phyloP scores from a whole-genome alignment of 441 rosid species.

The Gossypium trilobum region DNA sequence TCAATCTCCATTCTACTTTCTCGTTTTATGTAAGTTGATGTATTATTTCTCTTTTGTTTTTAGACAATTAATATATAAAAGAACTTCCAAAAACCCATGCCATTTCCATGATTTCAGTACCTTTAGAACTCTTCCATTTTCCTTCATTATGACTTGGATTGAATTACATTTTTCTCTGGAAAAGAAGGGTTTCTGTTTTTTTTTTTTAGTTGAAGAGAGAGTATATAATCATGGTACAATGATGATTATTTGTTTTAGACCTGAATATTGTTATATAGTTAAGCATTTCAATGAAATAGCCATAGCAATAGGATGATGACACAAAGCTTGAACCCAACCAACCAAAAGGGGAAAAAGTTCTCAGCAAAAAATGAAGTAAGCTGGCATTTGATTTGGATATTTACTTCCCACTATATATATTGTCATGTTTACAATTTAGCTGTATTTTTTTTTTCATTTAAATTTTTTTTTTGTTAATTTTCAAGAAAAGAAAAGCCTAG shows the following conservation, averaged over 20 bases:
- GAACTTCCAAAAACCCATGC: not conserved
- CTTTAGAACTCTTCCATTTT: not conserved
- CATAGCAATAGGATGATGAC: not conserved
- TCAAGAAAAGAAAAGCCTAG: not conserved
- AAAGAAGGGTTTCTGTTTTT: not conserved
- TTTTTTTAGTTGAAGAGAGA: not conserved
- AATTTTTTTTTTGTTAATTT: not conserved
- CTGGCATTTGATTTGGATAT: not conserved
- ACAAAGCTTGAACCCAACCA: not conserved
- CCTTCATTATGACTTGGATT: not conserved
- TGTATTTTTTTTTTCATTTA: constrained; percentile 4
- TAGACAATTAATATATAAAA: not conserved
- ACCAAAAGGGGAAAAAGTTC: not conserved
- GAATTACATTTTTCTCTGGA: too few relatives aligned
- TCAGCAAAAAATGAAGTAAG: not conserved
- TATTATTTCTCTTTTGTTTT: not conserved
- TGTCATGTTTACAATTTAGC: not conserved
- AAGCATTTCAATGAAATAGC: not conserved
- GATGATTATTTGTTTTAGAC: too few relatives aligned
- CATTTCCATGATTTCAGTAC: not conserved
- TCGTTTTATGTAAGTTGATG: not conserved
- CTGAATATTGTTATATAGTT: too few relatives aligned
- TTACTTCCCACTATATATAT: not conserved
- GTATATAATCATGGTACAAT: not conserved
- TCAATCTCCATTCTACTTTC: constrained; percentile 8